Conservation (phyloP, 148 eudicot species). For the Diospyros kaki region DNA sequence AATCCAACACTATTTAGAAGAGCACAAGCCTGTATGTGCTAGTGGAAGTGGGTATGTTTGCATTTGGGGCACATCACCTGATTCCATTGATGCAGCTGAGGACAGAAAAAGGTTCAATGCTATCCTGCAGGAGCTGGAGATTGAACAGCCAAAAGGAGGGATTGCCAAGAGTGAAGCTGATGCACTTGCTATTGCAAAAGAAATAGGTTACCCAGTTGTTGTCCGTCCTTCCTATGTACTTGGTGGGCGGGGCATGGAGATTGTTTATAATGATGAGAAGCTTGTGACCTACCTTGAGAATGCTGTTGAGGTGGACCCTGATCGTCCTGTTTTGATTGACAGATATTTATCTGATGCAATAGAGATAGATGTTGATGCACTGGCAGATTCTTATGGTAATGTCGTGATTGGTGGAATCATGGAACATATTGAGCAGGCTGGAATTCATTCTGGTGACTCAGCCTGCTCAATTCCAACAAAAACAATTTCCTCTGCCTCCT, state of each 20-base stretch:
- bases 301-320: constrained; percentile 93
- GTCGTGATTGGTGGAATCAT: constrained; percentile 98
- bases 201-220: constrained; percentile 95
- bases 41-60: constrained; percentile 79
- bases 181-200: constrained; percentile 82
- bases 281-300: constrained; percentile 67
- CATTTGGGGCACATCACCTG: constrained; percentile 99
- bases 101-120: constrained; percentile 94
- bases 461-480: constrained; percentile 90
- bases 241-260: constrained; percentile 98
- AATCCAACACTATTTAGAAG: constrained; percentile 78
- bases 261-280: constrained; percentile 88
- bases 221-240: constrained; percentile 95
- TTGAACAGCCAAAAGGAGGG: constrained; percentile 92
- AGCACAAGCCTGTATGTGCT: constrained; percentile 56
- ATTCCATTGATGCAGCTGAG: constrained; percentile 96
- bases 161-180: constrained; percentile 86
- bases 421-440: constrained; percentile 99
- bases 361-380: constrained; percentile 85
- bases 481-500: constrained; percentile 55
- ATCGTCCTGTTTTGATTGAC: constrained; percentile 83
- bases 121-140: constrained; percentile 67
- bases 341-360: constrained; percentile 80
- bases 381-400: constrained; percentile 76
- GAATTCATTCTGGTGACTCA: constrained; percentile 98